Conservation (phyloP, 148 eudicot genomes). For the Rhododendron williamsianum region DNA sequence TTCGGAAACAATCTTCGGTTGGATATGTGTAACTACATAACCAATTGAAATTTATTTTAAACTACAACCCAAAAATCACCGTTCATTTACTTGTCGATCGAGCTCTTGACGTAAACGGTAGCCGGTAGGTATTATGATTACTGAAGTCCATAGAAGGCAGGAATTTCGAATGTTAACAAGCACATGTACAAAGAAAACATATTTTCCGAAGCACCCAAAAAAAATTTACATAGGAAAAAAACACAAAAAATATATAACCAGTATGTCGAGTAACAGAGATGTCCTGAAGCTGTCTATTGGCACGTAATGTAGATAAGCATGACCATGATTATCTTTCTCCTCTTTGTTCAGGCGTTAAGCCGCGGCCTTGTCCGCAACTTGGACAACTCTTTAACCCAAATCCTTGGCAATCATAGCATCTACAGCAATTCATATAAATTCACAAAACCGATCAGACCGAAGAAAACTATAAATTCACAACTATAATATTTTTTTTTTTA, state of each 20-base stretch:
- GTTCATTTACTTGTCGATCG: too few relatives aligned
- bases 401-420: slow-evolving; percentile 3
- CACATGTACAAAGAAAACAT: background rate
- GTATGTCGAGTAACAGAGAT: background rate
- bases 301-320: background rate
- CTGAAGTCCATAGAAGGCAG: background rate
- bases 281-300: background rate
- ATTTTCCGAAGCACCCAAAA: too few relatives aligned
- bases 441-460: background rate
- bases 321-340: background rate
- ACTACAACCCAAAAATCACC: too few relatives aligned
- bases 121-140: too few relatives aligned
- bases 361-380: background rate
- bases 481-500: background rate
- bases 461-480: background rate
- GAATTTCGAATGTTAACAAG: background rate
- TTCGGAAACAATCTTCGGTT: too few relatives aligned
- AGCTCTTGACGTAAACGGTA: background rate
- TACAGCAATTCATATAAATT: background rate
- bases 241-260: background rate
- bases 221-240: too few relatives aligned
- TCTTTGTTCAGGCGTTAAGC: background rate
- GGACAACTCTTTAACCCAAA: slow-evolving; percentile 1
- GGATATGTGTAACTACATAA: too few relatives aligned
- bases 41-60: too few relatives aligned